phyloP scores from a whole-genome alignment of 2,329 filamentous ascomycete genomes.

The Curvularia eragrostidis region DNA sequence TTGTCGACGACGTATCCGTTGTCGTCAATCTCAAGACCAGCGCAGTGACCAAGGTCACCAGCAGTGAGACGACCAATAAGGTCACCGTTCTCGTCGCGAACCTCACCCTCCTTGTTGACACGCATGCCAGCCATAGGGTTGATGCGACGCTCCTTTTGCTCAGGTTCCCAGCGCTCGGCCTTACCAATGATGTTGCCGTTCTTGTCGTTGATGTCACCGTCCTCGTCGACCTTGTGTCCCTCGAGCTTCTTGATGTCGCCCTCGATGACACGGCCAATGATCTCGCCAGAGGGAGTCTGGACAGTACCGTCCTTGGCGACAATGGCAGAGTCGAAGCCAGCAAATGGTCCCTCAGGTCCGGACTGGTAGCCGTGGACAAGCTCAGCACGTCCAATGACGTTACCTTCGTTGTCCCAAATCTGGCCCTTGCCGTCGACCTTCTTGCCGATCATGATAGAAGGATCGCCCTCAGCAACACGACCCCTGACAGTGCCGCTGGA shows the following conservation, averaged over 20 bases:
- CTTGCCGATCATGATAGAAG: conserved; percentile 63
- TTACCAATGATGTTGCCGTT: conserved; percentile 61
- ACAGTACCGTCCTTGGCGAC: conserved; percentile 66
- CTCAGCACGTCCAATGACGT: conserved; percentile 66
- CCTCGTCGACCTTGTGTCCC: conserved; percentile 59
- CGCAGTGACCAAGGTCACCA: conserved; percentile 60
- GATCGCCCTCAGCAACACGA: conserved; percentile 64
- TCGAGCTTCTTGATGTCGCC: conserved; percentile 60
- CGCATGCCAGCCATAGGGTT: conserved; percentile 65
- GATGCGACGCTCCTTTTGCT: conserved; percentile 61
- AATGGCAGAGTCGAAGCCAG: conserved; percentile 63
- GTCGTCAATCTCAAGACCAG: conserved; percentile 61
- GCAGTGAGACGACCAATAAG: conserved; percentile 58
- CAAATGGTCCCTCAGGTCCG: conserved; percentile 64
- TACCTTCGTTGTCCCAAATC: conserved; percentile 68
- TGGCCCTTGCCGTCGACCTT: conserved; percentile 69
- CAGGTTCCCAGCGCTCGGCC: conserved; percentile 61
- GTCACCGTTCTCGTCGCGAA: conserved; percentile 60
- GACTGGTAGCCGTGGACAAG: conserved; percentile 60
- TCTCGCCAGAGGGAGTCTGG: conserved; percentile 53
- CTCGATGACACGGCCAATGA: conserved; percentile 59
- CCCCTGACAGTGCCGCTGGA: conserved; percentile 65
- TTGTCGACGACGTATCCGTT: conserved; percentile 61
- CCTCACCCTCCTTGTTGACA: conserved; percentile 62
- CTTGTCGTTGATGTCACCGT: conserved; percentile 61